phyloP scores from a whole-genome alignment of 1,139 yeast genomes.

The Yamadazyma triangularis region DNA sequence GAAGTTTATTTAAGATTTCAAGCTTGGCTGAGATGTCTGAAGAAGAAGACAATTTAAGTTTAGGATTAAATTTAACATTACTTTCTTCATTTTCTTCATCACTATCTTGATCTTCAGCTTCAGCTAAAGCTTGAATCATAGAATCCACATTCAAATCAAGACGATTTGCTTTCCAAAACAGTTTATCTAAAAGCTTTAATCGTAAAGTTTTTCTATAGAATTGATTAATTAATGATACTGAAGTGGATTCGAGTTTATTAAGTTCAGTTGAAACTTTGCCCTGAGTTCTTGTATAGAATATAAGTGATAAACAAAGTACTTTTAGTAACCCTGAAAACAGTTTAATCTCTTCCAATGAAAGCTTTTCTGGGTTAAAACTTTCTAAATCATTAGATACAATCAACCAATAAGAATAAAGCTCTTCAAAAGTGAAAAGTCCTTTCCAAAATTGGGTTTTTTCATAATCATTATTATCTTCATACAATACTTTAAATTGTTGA shows the following conservation, averaged over 20 bases:
- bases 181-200: slow-evolving; percentile 46
- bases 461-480: slow-evolving; percentile 11
- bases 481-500: slow-evolving; percentile 1
- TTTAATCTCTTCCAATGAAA: slow-evolving; percentile 44
- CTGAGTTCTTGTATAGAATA: slow-evolving; percentile 32
- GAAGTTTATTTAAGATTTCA: slow-evolving; percentile 58
- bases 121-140: slow-evolving; percentile 31
- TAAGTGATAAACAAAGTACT: slow-evolving; percentile 47
- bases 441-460: slow-evolving; percentile 28
- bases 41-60: slow-evolving; percentile 1
- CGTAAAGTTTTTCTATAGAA: slow-evolving; percentile 68
- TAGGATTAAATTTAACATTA: slow-evolving; percentile 1
- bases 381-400: slow-evolving; percentile 72
- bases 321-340: slow-evolving; percentile 50
- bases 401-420: slow-evolving; percentile 41
- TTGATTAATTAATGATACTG: slow-evolving; percentile 59
- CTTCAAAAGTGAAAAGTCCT: slow-evolving; percentile 31
- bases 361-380: slow-evolving; percentile 40
- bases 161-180: slow-evolving; percentile 52
- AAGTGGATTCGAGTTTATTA: slow-evolving; percentile 27
- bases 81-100: slow-evolving; percentile 11
- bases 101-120: slow-evolving; percentile 30
- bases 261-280: slow-evolving; percentile 12
- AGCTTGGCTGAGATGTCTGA: slow-evolving; percentile 20
- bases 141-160: slow-evolving; percentile 24